Evolutionary conservation across 2,329 filamentous ascomycete species (phyloP), one percentile per base, ranked within the genome.

Genomic region (Eutypella sp.): DNA sequence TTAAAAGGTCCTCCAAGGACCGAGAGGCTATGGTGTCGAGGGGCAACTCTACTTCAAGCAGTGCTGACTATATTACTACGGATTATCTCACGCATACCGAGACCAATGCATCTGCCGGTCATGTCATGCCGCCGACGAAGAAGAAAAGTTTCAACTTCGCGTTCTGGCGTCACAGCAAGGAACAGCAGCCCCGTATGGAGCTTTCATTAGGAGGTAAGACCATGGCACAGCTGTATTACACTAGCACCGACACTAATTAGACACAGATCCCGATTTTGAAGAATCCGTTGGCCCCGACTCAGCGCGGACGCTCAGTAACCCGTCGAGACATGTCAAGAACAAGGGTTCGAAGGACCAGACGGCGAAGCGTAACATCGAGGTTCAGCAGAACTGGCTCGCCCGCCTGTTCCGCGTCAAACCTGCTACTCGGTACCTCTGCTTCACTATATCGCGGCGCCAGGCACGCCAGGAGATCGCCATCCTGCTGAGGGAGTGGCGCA

Each of bases 401-500:
- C 86, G 89, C 15, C 81, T 97, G 39, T 89, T 97, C 70, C 82
- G 89, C 45, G 85, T 96, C 61, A 96, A 93, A 63, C 92, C 92
- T 1, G 87, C 85, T 0, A 84, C 74, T 15, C 81, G 81, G 52
- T 77, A 87, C 23, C 67, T 96, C 15, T 93, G 89, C 63, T 84
- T 96, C 63, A 76, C 76, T 3, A 75, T 89, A 20, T 81, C 85
- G 5, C 85, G 85, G 56, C 75, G 76, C n/a, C 79, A 82, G 48
- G 86, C 85, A 37, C 82, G 89, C 37, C 85, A 87, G 59, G 90
- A 95, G 59, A 75, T 95, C 18, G 78, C 84, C 20, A 78, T 80
- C 41, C 71, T 95, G 23, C 74, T 96, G 40, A 82, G 82, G 33
- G 85, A 90, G 48, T 96, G 90, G 89, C 77, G 83, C 51, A 78